phyloP scores from a whole-genome alignment of 208 protist genomes.

The Crithidia bombi region DNA sequence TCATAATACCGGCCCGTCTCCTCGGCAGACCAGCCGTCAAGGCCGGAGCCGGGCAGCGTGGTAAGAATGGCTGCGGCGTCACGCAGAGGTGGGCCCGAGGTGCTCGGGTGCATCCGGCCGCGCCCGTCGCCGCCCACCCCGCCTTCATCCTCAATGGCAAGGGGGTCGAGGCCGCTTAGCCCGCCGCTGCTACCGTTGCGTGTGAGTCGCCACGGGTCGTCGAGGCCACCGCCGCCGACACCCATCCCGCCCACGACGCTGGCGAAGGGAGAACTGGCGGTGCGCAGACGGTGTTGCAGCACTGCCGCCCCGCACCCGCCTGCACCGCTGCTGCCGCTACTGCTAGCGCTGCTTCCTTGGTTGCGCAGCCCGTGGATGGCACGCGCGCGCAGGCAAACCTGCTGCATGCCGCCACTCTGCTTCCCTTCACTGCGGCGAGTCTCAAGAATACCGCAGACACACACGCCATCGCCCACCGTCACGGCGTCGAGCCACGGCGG shows the following conservation, averaged over 20 bases:
- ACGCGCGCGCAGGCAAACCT: slow-evolving; percentile 42
- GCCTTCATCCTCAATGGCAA: not conserved
- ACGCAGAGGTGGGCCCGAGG: too few relatives aligned
- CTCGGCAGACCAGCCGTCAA: slow-evolving; percentile 50
- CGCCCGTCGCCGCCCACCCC: not conserved
- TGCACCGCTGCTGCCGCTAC: not conserved
- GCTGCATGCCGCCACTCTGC: slow-evolving; percentile 43
- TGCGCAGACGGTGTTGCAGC: slow-evolving; percentile 23
- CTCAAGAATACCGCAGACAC: slow-evolving; percentile 64
- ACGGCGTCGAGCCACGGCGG: slow-evolving; percentile 62
- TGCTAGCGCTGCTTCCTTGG: slow-evolving; percentile 11
- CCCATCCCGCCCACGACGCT: slow-evolving; percentile 10
- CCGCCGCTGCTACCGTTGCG: slow-evolving; percentile 13
- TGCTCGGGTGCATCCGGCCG: too few relatives aligned
- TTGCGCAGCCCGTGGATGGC: slow-evolving; percentile 29
- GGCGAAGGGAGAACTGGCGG: not conserved
- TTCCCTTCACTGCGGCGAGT: slow-evolving; percentile 56
- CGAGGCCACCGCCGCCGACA: slow-evolving; percentile 5
- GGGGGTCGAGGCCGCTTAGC: not conserved
- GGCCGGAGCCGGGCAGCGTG: not conserved
- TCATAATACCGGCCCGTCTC: slow-evolving; percentile 83
- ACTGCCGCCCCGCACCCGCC: slow-evolving; percentile 4
- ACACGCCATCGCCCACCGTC: slow-evolving; percentile 80
- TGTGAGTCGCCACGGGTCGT: slow-evolving; percentile 23
- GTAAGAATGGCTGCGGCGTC: not conserved